Percentiles rank a stretch among this genome's conserved stretches.
phyloP scores from a whole-genome alignment of 805 yeast genomes.

The Candida qinlingensis region DNA sequence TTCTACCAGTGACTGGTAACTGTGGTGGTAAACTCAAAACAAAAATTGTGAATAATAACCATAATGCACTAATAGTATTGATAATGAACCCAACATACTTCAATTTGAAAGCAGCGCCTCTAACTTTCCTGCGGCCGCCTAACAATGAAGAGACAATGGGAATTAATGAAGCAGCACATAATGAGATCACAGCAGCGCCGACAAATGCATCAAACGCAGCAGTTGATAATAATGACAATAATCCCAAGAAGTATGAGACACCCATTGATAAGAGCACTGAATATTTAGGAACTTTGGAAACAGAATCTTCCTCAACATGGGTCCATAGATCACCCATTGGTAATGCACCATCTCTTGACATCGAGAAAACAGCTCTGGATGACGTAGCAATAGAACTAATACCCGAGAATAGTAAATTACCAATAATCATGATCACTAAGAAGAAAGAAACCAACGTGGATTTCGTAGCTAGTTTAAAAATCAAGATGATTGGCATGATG shows the following conservation, averaged over 20 bases:
- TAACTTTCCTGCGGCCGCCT: slow-evolving; percentile 53
- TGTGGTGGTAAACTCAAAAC: slow-evolving; percentile 70
- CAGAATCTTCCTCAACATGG: slow-evolving; percentile 50
- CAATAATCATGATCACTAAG: slow-evolving; percentile 58
- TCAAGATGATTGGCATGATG: slow-evolving; percentile 73
- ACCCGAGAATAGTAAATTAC: slow-evolving; percentile 69
- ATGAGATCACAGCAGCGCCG: slow-evolving; percentile 73
- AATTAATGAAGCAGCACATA: slow-evolving; percentile 71
- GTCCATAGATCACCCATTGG: slow-evolving; percentile 65
- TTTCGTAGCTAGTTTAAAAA: slow-evolving; percentile 65
- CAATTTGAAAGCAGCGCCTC: slow-evolving; percentile 65
- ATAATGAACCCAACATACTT: slow-evolving; percentile 58
- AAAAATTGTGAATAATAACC: slow-evolving; percentile 54
- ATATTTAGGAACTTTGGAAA: slow-evolving; percentile 62
- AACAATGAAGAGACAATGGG: slow-evolving; percentile 63
- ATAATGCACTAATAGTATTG: slow-evolving; percentile 51
- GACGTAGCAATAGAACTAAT: slow-evolving; percentile 78
- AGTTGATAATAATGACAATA: slow-evolving; percentile 61
- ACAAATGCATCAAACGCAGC: slow-evolving; percentile 80
- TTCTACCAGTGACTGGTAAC: slow-evolving; percentile 39
- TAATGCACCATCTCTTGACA: slow-evolving; percentile 79
- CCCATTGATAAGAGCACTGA: slow-evolving; percentile 62
- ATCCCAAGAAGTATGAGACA: slow-evolving; percentile 54
- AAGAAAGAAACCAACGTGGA: slow-evolving; percentile 66
- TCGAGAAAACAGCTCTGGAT: slow-evolving; percentile 74